Base-by-base conservation (phyloP, 805 yeast species). In the Teunomyces kruisii region DNA sequence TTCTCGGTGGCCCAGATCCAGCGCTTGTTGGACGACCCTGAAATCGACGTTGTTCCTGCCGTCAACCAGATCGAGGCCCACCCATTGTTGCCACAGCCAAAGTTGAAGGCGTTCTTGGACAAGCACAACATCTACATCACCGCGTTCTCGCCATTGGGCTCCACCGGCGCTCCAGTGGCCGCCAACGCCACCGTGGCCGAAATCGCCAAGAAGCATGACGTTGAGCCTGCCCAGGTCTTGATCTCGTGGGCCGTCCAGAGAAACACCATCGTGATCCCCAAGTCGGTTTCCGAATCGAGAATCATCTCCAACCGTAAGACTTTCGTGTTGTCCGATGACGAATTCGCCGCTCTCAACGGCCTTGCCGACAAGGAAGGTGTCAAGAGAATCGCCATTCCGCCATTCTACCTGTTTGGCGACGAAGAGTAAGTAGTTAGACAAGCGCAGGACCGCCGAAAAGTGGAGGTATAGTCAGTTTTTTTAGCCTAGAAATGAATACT, bases 131-230 rank as follows among this genome's bases (percentile, higher is more conserved):
- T 84, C 48, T 61, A 71, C 28, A 62, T 84, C 44, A 84, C 84
- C 61, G 95, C 95, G 8, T 88, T 86, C 67, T 82, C 88, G 26
- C 94, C 96, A 19, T 71, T 88, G 53, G 92, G 90, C 7, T 75
- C 84, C 26, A 64, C 69, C 6, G 77, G 74, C 46, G 75, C 83
- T 8, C 83, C 86, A 10, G 52, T 80, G 12, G 62, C 80, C 47
- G 58, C 64, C 22, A 75, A 81, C 52, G 71, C 66, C 19, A 59
- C 66, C 4, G 56, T 83, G 14, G 47, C 56, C 3, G 64, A 64
- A 5, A 55, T 82, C 30, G 80, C 84, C 9, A 59, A 73, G 36
- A 74, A 71, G 48, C 58, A 67, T 47, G 57, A 57, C 7, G 70
- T 67, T 33, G 51, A 70, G 9, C 74, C 83, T 6, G 84, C 83